A percentile compares a stretch with the other conserved stretches of the same genome.
Evolutionary conservation across 2,329 filamentous ascomycete species (phyloP).

Genomic region (Lachnellula cervina): DNA sequence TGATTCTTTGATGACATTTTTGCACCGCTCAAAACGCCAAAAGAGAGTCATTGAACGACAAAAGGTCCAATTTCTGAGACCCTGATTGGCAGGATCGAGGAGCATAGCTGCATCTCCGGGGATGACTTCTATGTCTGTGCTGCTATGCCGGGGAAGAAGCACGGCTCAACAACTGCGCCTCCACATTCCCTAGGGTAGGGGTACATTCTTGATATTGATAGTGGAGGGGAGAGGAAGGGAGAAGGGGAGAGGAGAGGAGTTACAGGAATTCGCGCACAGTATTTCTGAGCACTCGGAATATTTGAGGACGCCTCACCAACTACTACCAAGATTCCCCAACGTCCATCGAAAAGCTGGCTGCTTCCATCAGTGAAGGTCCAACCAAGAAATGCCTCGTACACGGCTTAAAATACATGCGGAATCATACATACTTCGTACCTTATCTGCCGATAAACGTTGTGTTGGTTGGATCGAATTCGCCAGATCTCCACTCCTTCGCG

Average conservation of each 20-base stretch:
- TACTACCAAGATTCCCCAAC: not conserved
- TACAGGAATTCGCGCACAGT: not conserved
- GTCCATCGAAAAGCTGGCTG: not conserved
- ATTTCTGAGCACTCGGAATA: not conserved
- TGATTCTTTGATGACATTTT: not conserved
- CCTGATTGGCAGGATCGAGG: not conserved
- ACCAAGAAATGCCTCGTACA: not conserved
- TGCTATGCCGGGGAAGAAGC: not conserved
- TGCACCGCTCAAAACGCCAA: not conserved
- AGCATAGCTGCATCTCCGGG: not conserved
- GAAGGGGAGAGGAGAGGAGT: not conserved
- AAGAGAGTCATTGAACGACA: not conserved
- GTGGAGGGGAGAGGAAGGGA: not conserved
- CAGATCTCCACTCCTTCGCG: not conserved
- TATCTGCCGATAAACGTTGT: not conserved
- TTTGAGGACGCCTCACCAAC: not conserved
- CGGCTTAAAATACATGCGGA: not conserved
- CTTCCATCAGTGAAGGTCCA: not conserved
- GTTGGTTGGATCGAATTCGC: not conserved
- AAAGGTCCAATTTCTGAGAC: not conserved
- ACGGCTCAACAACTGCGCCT: not conserved
- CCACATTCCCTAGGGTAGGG: not conserved
- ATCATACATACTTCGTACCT: not conserved
- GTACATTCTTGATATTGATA: not conserved
- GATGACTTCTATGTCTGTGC: not conserved